phyloP scores from a whole-genome alignment of 208 protist genomes.

The Leishmania tropica region DNA sequence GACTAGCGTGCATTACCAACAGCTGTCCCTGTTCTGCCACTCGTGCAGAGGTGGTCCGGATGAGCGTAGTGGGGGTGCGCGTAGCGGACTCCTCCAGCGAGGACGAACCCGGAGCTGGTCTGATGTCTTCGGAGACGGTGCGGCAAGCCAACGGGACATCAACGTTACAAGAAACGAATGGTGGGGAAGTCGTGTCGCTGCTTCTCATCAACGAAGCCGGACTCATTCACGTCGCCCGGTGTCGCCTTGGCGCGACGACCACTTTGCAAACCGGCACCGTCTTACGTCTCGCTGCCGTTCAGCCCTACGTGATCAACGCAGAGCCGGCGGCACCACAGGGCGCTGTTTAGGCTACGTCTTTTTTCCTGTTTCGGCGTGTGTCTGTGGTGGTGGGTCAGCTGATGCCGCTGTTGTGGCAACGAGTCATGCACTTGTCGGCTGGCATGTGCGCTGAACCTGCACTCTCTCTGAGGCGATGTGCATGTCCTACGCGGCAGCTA shows the following conservation, averaged over 20 bases:
- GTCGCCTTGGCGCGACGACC: constrained; percentile 4
- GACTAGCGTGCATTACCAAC: not conserved
- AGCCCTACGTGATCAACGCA: constrained; percentile 4
- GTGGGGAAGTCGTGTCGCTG: constrained; percentile 5
- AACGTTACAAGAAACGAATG: not conserved
- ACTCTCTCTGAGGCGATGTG: constrained; percentile 31
- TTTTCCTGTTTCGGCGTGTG: not conserved
- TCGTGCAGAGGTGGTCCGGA: not conserved
- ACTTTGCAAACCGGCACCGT: constrained; percentile 13
- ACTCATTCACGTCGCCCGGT: constrained; percentile 5
- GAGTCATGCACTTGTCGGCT: not conserved
- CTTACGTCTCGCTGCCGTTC: not conserved
- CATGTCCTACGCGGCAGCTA: too few species aligned
- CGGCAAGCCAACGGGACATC: not conserved
- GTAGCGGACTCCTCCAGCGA: not conserved
- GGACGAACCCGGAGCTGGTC: not conserved
- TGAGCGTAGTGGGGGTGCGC: not conserved
- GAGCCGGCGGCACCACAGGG: not conserved
- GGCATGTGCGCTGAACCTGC: constrained; percentile 17
- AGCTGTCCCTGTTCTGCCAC: not conserved
- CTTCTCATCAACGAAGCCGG: not conserved
- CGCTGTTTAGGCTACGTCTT: constrained; percentile 4
- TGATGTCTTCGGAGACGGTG: not conserved
- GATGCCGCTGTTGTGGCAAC: not conserved
- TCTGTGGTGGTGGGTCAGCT: not conserved